Conservation (phyloP, 2,329 filamentous ascomycete genomes). For the Talaromyces sp. region DNA sequence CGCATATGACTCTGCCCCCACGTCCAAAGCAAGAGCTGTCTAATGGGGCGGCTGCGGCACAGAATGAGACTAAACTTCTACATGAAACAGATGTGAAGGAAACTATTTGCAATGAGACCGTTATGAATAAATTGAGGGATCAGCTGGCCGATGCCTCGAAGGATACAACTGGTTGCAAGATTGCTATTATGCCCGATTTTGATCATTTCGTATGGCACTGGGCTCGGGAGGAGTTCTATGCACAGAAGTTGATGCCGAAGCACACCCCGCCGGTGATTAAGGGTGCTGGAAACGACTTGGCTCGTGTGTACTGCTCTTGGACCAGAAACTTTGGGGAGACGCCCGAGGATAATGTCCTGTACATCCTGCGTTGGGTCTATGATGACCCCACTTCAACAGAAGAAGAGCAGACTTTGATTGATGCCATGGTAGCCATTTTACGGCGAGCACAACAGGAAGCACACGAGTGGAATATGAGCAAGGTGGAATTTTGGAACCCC, state of each 20-base stretch:
- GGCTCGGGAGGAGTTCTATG: constrained; percentile 78
- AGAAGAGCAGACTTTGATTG: constrained; percentile 54
- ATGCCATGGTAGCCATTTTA: constrained; percentile 65
- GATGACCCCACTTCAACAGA: constrained; percentile 40
- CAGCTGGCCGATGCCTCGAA: constrained; percentile 56
- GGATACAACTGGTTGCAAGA: constrained; percentile 49
- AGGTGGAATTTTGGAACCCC: constrained; percentile 85
- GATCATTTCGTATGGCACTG: constrained; percentile 76
- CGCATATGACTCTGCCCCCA: constrained; percentile 67
- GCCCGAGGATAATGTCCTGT: constrained; percentile 42
- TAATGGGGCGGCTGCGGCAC: constrained; percentile 5
- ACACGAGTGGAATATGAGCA: constrained; percentile 67
- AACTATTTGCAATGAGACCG: constrained; percentile 59
- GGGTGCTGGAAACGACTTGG: constrained; percentile 65
- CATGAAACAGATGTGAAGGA: constrained; percentile 36
- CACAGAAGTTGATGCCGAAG: constrained; percentile 61
- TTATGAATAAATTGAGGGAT: constrained; percentile 68
- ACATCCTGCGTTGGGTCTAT: constrained; percentile 47
- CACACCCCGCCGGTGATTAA: constrained; percentile 59
- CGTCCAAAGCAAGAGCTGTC: constrained; percentile 31
- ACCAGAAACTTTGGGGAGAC: constrained; percentile 44
- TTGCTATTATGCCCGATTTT: constrained; percentile 70
- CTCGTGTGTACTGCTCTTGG: constrained; percentile 45
- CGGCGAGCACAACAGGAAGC: constrained; percentile 71
- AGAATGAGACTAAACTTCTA: constrained; percentile 30